phyloP scores from a whole-genome alignment of 2,329 filamentous ascomycete species.

The Cryoendolithus antarcticus region DNA sequence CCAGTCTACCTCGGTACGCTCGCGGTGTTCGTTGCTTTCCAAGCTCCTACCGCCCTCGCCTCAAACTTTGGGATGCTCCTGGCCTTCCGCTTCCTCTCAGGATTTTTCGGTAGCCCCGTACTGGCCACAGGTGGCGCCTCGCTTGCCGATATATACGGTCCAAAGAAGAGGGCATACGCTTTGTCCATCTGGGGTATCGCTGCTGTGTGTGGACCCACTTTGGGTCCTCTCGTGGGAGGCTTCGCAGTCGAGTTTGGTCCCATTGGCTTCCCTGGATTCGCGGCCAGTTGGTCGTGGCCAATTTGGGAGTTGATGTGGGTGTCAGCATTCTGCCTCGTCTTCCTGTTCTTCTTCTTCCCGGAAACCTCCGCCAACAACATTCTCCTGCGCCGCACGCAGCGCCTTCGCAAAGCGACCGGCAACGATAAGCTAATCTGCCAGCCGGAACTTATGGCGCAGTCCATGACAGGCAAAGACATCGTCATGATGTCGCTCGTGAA shows the following conservation, averaged over 20 bases:
- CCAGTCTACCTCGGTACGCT: constrained; percentile 37
- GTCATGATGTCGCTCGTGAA: constrained; percentile 27
- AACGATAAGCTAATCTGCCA: constrained; percentile 24
- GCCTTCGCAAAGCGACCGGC: constrained; percentile 24
- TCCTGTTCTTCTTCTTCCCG: constrained; percentile 24
- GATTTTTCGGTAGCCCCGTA: constrained; percentile 34
- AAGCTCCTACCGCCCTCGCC: constrained; percentile 34
- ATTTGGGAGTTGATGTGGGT: constrained; percentile 29
- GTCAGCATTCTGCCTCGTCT: constrained; percentile 21
- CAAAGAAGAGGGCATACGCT: constrained; percentile 23
- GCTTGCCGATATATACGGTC: constrained; percentile 29
- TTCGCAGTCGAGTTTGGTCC: constrained; percentile 21
- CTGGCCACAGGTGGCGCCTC: constrained; percentile 33
- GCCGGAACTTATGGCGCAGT: constrained; percentile 23
- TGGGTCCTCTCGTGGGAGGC: constrained; percentile 28
- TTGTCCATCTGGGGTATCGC: constrained; percentile 26
- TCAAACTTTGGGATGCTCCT: constrained; percentile 40
- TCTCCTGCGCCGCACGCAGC: constrained; percentile 24
- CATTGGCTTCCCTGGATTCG: constrained; percentile 9
- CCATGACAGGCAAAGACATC: constrained; percentile 23
- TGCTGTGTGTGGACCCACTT: constrained; percentile 24
- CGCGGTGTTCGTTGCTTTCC: constrained; percentile 35
- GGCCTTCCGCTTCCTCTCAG: constrained; percentile 38
- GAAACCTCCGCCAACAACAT: constrained; percentile 27
- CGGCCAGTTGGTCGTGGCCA: constrained; percentile 21